Evolutionary conservation across 2,329 filamentous ascomycete species (phyloP), one percentile per base, ranked within the genome.

Genomic region (Neofusicoccum sp.): DNA sequence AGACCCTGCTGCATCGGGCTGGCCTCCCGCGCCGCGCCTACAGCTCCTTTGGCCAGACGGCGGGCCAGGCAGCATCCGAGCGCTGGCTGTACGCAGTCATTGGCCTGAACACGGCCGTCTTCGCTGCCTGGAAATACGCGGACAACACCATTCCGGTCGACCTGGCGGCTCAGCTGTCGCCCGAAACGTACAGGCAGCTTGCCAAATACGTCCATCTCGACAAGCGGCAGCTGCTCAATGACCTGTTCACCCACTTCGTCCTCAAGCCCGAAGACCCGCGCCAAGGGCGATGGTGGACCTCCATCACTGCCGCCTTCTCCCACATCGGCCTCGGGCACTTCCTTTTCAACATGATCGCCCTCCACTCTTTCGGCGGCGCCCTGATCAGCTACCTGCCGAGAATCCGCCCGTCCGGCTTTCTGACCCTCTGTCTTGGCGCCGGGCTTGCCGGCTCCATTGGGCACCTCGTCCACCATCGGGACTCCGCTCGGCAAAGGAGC

Each of bases 31-130:
- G 51, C n/a, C 51, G 51, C 51, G 20, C 33, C 38, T 33, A 43
- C 14, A 43, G 36, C n/a, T 56, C 51, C n/a, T 56, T 20, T 12
- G 14, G 26, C 26, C 36, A 14, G 28, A 4, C 38, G 38, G n/a
- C 51, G n/a, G 51, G 51, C 28, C 51, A 56, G 36, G 26, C 14
- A 4, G 26, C 28, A 28, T 56, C 51, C 51, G 26, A 56, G 51
- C 38, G 38, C 51, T 56, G 36, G 36, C 57, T 60, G 8, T 75
- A 71, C 56, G 62, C 66, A 20, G 60, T 79, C 59, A 73, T 80
- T 43, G 73, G 71, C 41, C 38, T 76, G 65, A 80, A 81, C 62
- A 61, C 67, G 20, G 71, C 70, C 57, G 66, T 80, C 51, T 80
- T 73, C 60, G 66, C 63, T 36, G 73, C 74, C 60, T 75, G 69